Percentiles rank a stretch among this genome's conserved stretches.
Evolutionary conservation across 1,284 basidiomycete genomes (phyloP).

Genomic region (Caloboletus inedulis): DNA sequence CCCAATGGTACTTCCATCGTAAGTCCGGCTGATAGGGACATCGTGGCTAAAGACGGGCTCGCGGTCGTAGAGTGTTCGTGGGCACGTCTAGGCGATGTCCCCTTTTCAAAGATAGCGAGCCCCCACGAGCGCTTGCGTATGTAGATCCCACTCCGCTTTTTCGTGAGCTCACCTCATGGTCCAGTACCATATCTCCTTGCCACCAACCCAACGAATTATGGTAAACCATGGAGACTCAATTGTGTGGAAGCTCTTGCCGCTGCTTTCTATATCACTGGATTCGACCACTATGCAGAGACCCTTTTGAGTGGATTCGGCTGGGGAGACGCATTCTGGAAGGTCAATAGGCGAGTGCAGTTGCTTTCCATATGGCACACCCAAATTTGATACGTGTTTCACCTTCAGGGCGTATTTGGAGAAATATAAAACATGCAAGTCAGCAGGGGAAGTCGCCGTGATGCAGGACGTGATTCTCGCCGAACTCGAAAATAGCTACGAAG

Average conservation of each 20-base stretch:
- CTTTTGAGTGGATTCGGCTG: conserved; percentile 82
- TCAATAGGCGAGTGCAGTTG: conserved; percentile 60
- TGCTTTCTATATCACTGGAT: conserved; percentile 88
- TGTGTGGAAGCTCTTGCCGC: conserved; percentile 93
- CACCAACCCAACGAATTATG: conserved; percentile 93
- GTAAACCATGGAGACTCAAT: conserved; percentile 88
- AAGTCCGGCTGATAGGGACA: conserved; percentile 82
- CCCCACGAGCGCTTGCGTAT: conserved; percentile 87
- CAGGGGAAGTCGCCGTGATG: conserved; percentile 61
- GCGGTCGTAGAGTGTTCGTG: conserved; percentile 98
- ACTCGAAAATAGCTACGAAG: conserved; percentile 46
- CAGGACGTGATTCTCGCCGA: conserved; percentile 77
- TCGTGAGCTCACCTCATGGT: background rate
- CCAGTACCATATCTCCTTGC: conserved; percentile 90
- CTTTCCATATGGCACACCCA: background rate
- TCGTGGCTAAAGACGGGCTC: conserved; percentile 73
- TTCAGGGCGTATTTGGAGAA: conserved; percentile 60
- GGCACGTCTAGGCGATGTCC: conserved; percentile 93
- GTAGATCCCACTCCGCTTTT: conserved; percentile 31
- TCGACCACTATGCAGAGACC: conserved; percentile 73
- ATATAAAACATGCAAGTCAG: conserved; percentile 68
- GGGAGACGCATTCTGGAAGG: conserved; percentile 81
- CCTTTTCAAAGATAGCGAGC: conserved; percentile 90
- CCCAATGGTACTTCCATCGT: conserved; percentile 84
- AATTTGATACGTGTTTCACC: background rate